Evolutionary conservation across 192 early-diverging fungal genomes (phyloP), one percentile per base, ranked within the genome.

Genomic region (Entomortierella beljakovae): DNA sequence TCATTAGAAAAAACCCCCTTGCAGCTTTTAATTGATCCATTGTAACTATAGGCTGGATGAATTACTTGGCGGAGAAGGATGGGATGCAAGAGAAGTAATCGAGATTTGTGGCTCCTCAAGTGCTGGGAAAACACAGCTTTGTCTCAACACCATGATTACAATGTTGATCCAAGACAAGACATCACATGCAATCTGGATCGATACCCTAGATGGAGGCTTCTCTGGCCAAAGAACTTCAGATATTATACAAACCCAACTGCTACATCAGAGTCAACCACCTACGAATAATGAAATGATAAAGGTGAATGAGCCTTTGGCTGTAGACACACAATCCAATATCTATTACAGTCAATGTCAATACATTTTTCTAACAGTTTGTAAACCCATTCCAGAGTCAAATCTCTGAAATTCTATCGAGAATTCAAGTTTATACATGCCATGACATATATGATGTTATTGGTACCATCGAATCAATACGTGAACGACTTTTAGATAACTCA

Each of bases 121-220:
- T 2, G 15, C 61, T 9, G 75, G 75, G 0, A 79, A 79, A 42
- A 70, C 75, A 0, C 53, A 53, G 23, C 37, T 79, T 20, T 79
- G 75, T 16, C 50, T 79, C 7, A 56, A 60, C 46, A 23, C 75
- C 7, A 54, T 40, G 53, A 38, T 61, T 15, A 6, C 61, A 1
- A 49, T 65, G 48, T 37, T 79, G 13, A 29, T 70, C 0, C 15
- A 29, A 29, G 49, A 69, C 40, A 29, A 28, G 31, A 32, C 29
- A 43, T 46, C 50, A 16, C 37, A 25, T 10, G 75, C 61, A 0
- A 56, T 70, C 32, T 79, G 75, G 75, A 65, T 79, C 50, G 75
- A 79, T 25, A 69, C 75, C 23, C 28, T 53, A 10, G 48, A 69
- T 25, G 50, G 62, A 22, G 61, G 48, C 18, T 79, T 79, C 38